These are phyloP conservation scores for Luffa acutangula DNA, from an alignment of 306 rosid species.

Conservation along the genomic window DNA sequence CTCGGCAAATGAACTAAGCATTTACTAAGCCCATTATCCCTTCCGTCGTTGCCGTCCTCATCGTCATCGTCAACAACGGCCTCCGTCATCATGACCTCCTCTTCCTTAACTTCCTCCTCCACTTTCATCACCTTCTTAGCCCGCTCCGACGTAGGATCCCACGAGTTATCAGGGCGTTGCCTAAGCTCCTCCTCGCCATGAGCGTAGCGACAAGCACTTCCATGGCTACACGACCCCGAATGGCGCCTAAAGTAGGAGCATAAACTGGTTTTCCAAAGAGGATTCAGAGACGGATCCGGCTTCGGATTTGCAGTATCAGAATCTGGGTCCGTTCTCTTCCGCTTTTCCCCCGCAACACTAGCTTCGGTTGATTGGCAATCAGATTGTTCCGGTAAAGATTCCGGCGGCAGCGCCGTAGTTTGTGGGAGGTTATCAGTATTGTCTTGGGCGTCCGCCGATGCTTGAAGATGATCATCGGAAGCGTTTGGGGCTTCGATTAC, in stretches of 20 bases:
- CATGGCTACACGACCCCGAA: constrained; percentile 60
- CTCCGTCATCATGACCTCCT: constrained; percentile 71
- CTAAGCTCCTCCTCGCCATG: constrained; percentile 86
- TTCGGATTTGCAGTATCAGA: neutral
- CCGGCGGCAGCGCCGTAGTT: neutral
- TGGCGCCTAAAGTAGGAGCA: constrained; percentile 77
- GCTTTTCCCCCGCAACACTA: constrained; percentile 36
- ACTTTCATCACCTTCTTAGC: constrained; percentile 54
- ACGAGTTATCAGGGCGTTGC: constrained; percentile 68
- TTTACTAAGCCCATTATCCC: constrained; percentile 39
- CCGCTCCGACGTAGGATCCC: constrained; percentile 92
- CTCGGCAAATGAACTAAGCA: constrained; percentile 82
- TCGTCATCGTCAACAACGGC: constrained; percentile 33
- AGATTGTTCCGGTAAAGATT: constrained; percentile 8
- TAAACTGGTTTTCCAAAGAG: constrained; percentile 82
- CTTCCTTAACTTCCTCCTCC: constrained; percentile 13
- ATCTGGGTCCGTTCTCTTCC: constrained; percentile 45
- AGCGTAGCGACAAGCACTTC: constrained; percentile 57
- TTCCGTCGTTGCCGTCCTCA: constrained; percentile 16
- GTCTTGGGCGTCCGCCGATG: constrained; percentile 27
- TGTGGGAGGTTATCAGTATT: constrained; percentile 6
- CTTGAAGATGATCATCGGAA: constrained; percentile 8
- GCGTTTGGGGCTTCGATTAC: constrained; percentile 27
- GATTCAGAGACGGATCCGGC: constrained; percentile 28
- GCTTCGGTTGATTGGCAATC: constrained; percentile 17